Evolutionary conservation across 805 yeast genomes (phyloP), one percentile per base, ranked within the genome.

Genomic region (Millerozyma acaciae): DNA sequence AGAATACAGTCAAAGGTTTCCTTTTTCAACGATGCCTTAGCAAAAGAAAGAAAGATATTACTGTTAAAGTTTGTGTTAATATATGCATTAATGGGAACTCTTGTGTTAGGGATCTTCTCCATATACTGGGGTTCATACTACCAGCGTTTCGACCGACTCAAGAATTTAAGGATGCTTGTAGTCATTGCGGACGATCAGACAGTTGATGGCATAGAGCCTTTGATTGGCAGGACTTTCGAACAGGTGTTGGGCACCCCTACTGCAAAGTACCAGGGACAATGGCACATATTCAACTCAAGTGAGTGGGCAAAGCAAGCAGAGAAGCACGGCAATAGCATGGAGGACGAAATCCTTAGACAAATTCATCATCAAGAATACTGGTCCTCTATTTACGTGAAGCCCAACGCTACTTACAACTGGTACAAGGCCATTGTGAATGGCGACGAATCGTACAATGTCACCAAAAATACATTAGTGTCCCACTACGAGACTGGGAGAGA

Each of bases 401-500:
- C 66, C 9, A 69, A 75, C 45, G 75, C 82, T 1, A 64, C 78
- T 4, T 45, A 45, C 16, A 49, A 61, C 22, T 50, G 66, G 15
- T 39, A 48, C 16, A 44, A 57, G 14, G 78, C 78, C 3, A 53
- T 78, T n/a, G 39, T 44, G 19, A 34, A 38, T 10, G 68, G 65
- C 1, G 51, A 64, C 38, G 21, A 57, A 7, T 20, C 33, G 5
- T 53, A 65, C 32, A 47, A 51, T 32, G 45, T 68, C 7, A 37
- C 62, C 6, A 43, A 47, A 31, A 48, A 43, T 33, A 37, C 59
- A 24, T 54, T 76, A 5, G 47, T 60, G n/a, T 54, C 65, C 5
- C 50, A 67, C 28, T 80, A 73, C 49, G 85, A 79, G 51, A 69
- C 83, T 1, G 86, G 81, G 5, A 62, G 88, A 45, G 90, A 83